Evolutionary conservation across 495 filamentous ascomycete species (phyloP).

Genomic region (Neurospora tetraspora): DNA sequence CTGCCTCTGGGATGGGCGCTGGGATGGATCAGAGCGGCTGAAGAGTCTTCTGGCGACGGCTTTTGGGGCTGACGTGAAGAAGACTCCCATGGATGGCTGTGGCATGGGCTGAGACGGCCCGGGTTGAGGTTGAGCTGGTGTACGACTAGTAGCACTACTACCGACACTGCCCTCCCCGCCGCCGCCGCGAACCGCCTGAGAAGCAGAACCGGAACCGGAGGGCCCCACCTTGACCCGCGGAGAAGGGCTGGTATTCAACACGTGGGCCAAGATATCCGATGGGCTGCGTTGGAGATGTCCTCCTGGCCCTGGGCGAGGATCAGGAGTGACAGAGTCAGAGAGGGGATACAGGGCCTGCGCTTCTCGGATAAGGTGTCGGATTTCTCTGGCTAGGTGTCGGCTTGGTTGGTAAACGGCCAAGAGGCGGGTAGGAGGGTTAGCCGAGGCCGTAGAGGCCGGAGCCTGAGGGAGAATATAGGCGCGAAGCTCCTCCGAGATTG

Average conservation of each 20-base stretch:
- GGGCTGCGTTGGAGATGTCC: too few relatives aligned
- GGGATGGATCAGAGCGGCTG: background rate
- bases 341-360: too few relatives aligned
- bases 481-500: too few relatives aligned
- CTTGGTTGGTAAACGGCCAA: too few relatives aligned
- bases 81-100: background rate
- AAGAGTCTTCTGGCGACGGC: background rate
- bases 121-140: background rate
- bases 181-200: background rate
- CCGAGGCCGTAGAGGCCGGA: too few relatives aligned
- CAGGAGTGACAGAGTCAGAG: too few relatives aligned
- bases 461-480: too few relatives aligned
- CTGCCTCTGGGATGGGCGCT: background rate
- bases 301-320: too few relatives aligned
- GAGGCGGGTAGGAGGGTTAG: too few relatives aligned
- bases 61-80: background rate
- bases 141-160: background rate
- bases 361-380: too few relatives aligned
- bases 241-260: background rate
- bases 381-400: too few relatives aligned
- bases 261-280: background rate
- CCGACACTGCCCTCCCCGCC: background rate
- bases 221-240: background rate
- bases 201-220: background rate
- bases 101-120: background rate